Evolutionary conservation across 2,329 filamentous ascomycete genomes (phyloP).

Genomic region (Clonostachys chloroleuca): DNA sequence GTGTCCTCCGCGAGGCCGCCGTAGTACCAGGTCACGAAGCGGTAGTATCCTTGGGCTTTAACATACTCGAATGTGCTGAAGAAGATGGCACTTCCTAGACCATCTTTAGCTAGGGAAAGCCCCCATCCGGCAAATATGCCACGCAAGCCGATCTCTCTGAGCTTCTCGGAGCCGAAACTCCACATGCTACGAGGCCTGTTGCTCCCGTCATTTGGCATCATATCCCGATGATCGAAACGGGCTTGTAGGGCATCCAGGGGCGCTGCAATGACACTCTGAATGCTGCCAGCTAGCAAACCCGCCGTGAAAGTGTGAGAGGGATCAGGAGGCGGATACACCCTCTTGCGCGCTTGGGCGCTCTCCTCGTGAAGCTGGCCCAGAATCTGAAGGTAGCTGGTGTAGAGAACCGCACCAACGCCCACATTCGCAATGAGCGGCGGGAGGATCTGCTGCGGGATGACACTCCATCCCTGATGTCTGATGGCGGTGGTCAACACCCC

Average conservation of each 20-base stretch:
- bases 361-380: slow-evolving; percentile 63
- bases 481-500: slow-evolving; percentile 66
- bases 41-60: slow-evolving; percentile 69
- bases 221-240: slow-evolving; percentile 57
- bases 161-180: slow-evolving; percentile 59
- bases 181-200: slow-evolving; percentile 61
- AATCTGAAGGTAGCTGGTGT: slow-evolving; percentile 71
- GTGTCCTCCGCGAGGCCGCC: slow-evolving; percentile 49
- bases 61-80: slow-evolving; percentile 74
- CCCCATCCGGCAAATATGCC: slow-evolving; percentile 74
- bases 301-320: slow-evolving; percentile 62
- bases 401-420: slow-evolving; percentile 68
- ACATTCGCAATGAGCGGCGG: slow-evolving; percentile 73
- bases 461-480: slow-evolving; percentile 65
- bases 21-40: slow-evolving; percentile 68
- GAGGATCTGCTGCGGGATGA: slow-evolving; percentile 72
- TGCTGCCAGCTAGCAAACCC: slow-evolving; percentile 61
- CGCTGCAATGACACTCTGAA: slow-evolving; percentile 70
- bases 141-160: slow-evolving; percentile 66
- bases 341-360: slow-evolving; percentile 48
- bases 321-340: slow-evolving; percentile 66
- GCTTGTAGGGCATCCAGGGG: slow-evolving; percentile 74
- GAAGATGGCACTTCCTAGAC: slow-evolving; percentile 65
- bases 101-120: slow-evolving; percentile 65
- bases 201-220: slow-evolving; percentile 33